Percentiles rank a stretch among this genome's conserved stretches.
phyloP scores from a whole-genome alignment of 768 basidiomycete species.

The Collybiopsis confluens region DNA sequence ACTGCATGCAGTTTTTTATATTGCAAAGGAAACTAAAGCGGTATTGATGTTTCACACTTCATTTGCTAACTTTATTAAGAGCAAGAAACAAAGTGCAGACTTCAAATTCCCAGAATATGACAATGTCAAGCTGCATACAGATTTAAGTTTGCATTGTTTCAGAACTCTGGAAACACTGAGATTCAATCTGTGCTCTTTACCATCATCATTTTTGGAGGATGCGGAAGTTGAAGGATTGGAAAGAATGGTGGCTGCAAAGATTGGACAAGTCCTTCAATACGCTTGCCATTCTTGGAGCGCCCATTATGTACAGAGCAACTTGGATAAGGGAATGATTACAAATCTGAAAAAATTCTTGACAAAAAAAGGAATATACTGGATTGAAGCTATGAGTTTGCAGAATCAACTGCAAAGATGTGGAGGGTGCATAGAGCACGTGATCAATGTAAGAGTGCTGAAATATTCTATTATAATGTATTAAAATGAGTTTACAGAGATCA shows the following conservation, averaged over 20 bases:
- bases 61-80: constrained; percentile 3
- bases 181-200: constrained; percentile 9
- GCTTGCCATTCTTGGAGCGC: constrained; percentile 4
- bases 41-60: constrained; percentile 2
- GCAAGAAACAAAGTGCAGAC: neutral
- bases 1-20: constrained; percentile 1
- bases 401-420: neutral
- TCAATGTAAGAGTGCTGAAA: neutral
- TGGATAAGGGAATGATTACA: neutral
- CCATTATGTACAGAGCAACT: neutral
- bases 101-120: neutral
- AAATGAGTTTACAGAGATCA: too few species aligned
- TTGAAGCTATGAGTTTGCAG: constrained; percentile 8
- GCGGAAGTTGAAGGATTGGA: neutral
- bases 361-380: constrained; percentile 5
- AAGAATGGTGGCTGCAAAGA: neutral
- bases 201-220: constrained; percentile 1
- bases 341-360: neutral
- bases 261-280: constrained; percentile 1
- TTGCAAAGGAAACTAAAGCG: neutral
- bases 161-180: neutral
- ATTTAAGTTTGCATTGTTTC: neutral
- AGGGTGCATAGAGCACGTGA: neutral
- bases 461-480: too few species aligned
- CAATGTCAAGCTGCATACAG: too few species aligned